Conservation (phyloP, 1,284 basidiomycete genomes). For the Ganoderma boninense region DNA sequence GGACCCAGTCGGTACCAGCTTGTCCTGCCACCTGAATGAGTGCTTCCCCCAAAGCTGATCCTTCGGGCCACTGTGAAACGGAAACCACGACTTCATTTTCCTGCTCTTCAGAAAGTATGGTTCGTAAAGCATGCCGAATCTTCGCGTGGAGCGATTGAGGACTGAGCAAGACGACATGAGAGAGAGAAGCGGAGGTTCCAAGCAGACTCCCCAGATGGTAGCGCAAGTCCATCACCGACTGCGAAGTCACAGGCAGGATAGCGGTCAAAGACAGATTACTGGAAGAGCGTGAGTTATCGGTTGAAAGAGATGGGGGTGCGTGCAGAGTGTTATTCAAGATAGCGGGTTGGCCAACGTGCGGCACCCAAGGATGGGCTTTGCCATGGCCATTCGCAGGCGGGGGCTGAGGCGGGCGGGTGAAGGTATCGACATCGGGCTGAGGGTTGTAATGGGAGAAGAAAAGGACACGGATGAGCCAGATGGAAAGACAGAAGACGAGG, state of each 20-base stretch:
- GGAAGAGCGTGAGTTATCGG: background rate
- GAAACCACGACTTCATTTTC: slow-evolving; percentile 51
- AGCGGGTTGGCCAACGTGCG: slow-evolving; percentile 1
- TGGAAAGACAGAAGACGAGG: slow-evolving; percentile 5
- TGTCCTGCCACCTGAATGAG: slow-evolving; percentile 47
- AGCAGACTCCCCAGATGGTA: slow-evolving; percentile 47
- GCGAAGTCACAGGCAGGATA: slow-evolving; percentile 55
- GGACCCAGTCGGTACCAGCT: slow-evolving; percentile 55
- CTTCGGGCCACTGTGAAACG: slow-evolving; percentile 47
- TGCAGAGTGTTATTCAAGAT: background rate
- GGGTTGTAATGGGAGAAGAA: background rate
- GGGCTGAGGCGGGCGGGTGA: background rate
- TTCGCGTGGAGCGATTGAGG: slow-evolving; percentile 48
- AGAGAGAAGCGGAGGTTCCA: slow-evolving; percentile 42
- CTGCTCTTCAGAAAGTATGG: slow-evolving; percentile 39
- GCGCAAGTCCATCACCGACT: slow-evolving; percentile 46
- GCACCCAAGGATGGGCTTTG: background rate
- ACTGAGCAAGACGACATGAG: slow-evolving; percentile 59
- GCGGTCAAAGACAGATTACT: slow-evolving; percentile 49
- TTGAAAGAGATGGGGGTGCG: background rate
- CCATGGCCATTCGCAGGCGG: slow-evolving; percentile 3
- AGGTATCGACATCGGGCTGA: background rate
- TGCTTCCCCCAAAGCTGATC: slow-evolving; percentile 40
- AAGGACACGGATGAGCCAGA: slow-evolving; percentile 23
- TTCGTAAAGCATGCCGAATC: slow-evolving; percentile 47